These are phyloP conservation scores for Starmera stellimalicola DNA, from an alignment of 1,139 yeast genomes.

Conservation along the genomic window DNA sequence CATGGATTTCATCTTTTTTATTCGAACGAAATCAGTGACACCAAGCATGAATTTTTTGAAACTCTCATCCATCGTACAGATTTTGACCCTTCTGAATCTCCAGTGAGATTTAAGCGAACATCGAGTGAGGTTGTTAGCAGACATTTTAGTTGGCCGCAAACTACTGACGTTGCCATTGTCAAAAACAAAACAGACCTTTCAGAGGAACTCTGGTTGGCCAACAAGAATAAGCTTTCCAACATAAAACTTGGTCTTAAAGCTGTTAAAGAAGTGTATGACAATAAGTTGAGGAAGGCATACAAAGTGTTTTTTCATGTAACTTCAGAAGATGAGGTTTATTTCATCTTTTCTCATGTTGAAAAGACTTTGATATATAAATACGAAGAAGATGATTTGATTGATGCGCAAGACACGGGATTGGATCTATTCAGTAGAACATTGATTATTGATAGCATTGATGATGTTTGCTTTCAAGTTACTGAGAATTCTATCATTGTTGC, in stretches of 20 bases:
- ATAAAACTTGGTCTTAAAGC: constrained; percentile 32
- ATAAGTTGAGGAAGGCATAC: constrained; percentile 12
- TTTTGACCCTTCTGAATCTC: background rate
- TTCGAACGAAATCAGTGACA: constrained; percentile 9
- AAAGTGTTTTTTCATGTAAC: constrained; percentile 15
- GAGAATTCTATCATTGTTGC: constrained; percentile 22
- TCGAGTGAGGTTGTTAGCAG: constrained; percentile 7
- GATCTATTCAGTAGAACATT: constrained; percentile 16
- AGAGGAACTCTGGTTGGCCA: constrained; percentile 37
- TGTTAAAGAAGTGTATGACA: constrained; percentile 17
- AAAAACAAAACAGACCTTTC: constrained; percentile 21
- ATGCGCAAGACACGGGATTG: constrained; percentile 16
- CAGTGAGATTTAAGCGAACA: background rate
- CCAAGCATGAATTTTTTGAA: constrained; percentile 1
- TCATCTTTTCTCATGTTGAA: constrained; percentile 31
- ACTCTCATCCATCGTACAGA: background rate
- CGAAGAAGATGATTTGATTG: constrained; percentile 16
- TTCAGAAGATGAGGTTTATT: constrained; percentile 15
- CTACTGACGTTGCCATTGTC: constrained; percentile 32
- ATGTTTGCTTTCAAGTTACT: constrained; percentile 26
- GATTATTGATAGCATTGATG: constrained; percentile 8
- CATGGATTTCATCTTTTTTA: constrained; percentile 11
- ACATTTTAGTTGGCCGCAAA: constrained; percentile 42
- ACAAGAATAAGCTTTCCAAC: constrained; percentile 34
- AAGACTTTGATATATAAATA: constrained; percentile 30